Conservation (phyloP, 352 stramenopile genomes). For the Globisporangium lucens region DNA sequence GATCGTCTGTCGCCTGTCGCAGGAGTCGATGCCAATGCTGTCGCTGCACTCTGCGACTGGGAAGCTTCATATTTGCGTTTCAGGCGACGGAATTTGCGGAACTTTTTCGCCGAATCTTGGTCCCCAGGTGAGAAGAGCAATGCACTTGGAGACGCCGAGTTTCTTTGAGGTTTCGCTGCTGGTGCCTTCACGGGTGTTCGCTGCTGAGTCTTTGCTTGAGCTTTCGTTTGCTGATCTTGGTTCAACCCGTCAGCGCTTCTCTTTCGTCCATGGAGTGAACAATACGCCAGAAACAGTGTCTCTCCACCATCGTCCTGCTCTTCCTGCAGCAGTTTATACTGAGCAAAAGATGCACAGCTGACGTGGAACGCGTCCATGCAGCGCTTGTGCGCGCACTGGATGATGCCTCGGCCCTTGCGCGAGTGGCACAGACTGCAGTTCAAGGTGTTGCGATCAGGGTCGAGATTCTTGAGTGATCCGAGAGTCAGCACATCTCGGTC, state of each 20-base stretch:
- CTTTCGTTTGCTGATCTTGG: conserved; percentile 2
- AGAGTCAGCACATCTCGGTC: conserved; percentile 34
- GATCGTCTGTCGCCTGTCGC: conserved; percentile 22
- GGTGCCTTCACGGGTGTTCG: conserved; percentile 5
- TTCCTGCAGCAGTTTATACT: conserved; percentile 61
- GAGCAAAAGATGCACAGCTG: conserved; percentile 60
- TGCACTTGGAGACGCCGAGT: conserved; percentile 39
- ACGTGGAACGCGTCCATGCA: conserved; percentile 81
- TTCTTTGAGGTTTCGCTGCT: conserved; percentile 8
- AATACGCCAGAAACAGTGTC: conserved; percentile 73
- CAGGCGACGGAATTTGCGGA: conserved; percentile 60
- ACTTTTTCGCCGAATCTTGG: conserved; percentile 46
- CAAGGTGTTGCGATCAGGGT: conserved; percentile 59
- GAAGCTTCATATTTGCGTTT: conserved; percentile 71
- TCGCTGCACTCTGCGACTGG: conserved; percentile 18
- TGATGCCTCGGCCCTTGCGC: conserved; percentile 46
- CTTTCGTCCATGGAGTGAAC: conserved; percentile 50
- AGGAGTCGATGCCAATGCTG: background rate
- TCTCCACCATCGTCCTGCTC: conserved; percentile 31
- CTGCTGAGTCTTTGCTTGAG: background rate
- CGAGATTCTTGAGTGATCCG: conserved; percentile 41
- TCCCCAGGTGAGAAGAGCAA: conserved; percentile 47
- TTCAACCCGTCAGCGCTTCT: conserved; percentile 17
- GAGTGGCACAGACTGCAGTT: conserved; percentile 75
- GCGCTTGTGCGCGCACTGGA: conserved; percentile 74